Conservation (phyloP, 23 red algal species). For the Agarophyton chilense region DNA sequence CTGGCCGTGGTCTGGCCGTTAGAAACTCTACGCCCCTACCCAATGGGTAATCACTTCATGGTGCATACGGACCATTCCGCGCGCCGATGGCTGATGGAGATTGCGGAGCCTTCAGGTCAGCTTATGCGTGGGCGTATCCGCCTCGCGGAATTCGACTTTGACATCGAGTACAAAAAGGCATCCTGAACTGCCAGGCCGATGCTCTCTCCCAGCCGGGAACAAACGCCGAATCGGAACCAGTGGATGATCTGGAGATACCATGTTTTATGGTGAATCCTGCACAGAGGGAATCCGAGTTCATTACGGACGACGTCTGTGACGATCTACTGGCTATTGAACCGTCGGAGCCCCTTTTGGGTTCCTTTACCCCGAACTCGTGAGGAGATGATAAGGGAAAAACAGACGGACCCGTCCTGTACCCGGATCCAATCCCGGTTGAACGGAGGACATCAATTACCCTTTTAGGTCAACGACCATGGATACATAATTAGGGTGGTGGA, state of each 20-base stretch:
- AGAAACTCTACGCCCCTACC: background rate
- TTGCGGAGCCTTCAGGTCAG: background rate
- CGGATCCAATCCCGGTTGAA: background rate
- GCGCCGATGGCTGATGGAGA: background rate
- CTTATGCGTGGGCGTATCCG: background rate
- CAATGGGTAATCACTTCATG: background rate
- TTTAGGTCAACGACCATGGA: background rate
- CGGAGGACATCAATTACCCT: constrained; percentile 4
- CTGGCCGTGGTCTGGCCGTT: too few species aligned
- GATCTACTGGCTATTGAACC: background rate
- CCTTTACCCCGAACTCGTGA: background rate
- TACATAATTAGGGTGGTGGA: background rate
- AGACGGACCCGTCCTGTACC: constrained; percentile 11
- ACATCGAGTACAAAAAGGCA: background rate
- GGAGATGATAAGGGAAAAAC: background rate
- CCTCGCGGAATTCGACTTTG: background rate
- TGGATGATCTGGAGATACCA: background rate
- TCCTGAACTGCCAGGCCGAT: background rate
- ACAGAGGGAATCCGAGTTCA: background rate
- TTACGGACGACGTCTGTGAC: background rate
- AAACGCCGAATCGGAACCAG: background rate
- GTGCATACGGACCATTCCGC: background rate
- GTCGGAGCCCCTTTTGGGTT: background rate
- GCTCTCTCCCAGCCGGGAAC: background rate
- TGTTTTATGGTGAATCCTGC: background rate